These are phyloP conservation scores for Globisporangium nodosum DNA, from an alignment of 352 stramenopile genomes.

Conservation along the genomic window DNA sequence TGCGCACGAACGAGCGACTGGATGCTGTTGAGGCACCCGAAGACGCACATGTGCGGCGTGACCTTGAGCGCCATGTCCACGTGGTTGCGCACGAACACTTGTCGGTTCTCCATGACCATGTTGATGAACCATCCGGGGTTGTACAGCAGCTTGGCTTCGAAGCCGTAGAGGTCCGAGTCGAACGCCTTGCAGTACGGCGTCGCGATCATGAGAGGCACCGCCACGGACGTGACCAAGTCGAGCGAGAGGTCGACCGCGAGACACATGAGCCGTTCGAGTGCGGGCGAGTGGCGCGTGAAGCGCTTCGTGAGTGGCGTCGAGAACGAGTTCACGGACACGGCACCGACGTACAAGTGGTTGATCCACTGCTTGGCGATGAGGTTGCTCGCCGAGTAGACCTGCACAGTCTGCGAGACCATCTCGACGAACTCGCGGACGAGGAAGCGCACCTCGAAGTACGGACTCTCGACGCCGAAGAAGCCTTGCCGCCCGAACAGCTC, in stretches of 20 bases:
- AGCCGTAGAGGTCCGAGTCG: constrained; percentile 4
- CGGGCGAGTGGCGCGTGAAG: constrained; percentile 12
- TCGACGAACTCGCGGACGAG: constrained; percentile 15
- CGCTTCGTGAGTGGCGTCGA: constrained; percentile 18
- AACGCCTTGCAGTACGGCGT: constrained; percentile 9
- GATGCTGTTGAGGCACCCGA: constrained; percentile 13
- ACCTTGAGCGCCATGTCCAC: constrained; percentile 17
- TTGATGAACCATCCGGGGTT: constrained; percentile 16
- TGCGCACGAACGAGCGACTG: constrained; percentile 6
- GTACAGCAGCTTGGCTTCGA: constrained; percentile 9
- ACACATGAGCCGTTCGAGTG: constrained; percentile 17
- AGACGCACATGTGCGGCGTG: constrained; percentile 19
- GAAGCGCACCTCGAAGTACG: constrained; percentile 18
- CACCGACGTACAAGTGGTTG: constrained; percentile 18
- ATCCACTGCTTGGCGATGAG: constrained; percentile 15
- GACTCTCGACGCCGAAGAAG: constrained; percentile 11
- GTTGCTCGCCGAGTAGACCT: constrained; percentile 14
- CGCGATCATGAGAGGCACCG: constrained; percentile 15
- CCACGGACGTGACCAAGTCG: constrained; percentile 10
- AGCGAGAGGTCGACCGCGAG: constrained; percentile 14
- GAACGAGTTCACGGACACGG: constrained; percentile 18
- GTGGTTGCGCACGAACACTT: constrained; percentile 14
- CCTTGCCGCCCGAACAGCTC: not conserved
- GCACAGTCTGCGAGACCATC: constrained; percentile 19
- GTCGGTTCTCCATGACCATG: constrained; percentile 19